Base-by-base conservation (phyloP, 768 basidiomycete species). In the Mycena polygramma region DNA sequence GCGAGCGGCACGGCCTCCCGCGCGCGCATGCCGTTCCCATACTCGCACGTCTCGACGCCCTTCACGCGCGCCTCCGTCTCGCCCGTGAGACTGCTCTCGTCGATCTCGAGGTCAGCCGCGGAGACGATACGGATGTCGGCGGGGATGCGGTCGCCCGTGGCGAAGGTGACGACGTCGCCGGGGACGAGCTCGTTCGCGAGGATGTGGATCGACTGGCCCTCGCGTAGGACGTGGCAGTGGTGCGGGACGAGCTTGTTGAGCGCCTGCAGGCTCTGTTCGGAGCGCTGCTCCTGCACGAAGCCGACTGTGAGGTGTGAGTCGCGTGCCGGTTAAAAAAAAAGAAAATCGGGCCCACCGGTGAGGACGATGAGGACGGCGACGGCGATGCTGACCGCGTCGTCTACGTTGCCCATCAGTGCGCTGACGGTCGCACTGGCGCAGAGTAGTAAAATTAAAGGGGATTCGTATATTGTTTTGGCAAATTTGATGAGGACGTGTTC, bases 161-260 rank as follows among this genome's bases (percentile, higher is more conserved):
- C 83, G 82, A 99, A 94, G 1, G 91, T 91, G 68, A 98, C 91
- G 58, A 98, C 87, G 77, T 99, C 97, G 37, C 97, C 97, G 0
- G 97, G 97, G 6, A 98, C 94, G n/a, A 98, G 91, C 77, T 97
- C 94, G 79, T 98, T 98, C 0, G 96, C 97, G 39, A 98, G 90
- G n/a, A 95, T 82, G 73, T 95, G 95, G 46, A 90, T 80, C 15
- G 89, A 88, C 74, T 89, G 87, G 36, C 89, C 88, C 80, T 92
- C 92, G 17, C 96, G 93, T 63, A 94, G 85, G 70, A 98, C 91
- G 77, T 97, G 95, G 77, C 96, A 97, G 78, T 97, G 95, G 79
- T 99, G 97, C 0, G 97, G 97, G 24, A 99, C 97, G 49, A 99
- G 92, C 80, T 97, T 98, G 83, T 96, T 98, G 41, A 99, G 85